Conservation (phyloP, 192 early-diverging fungal species). For the Umbelopsis isabellina region DNA sequence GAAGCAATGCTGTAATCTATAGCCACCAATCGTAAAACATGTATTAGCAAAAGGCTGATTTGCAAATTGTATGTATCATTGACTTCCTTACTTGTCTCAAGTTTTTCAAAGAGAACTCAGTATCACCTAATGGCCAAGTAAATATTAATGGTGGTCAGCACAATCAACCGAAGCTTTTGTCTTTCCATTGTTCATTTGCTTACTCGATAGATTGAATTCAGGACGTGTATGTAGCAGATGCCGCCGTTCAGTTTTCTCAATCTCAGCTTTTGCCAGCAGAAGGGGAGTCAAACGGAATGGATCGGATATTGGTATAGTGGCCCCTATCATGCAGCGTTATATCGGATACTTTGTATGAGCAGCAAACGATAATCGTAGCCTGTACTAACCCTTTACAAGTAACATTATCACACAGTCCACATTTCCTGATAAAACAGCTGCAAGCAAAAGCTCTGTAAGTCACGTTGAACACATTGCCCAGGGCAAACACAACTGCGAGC, state of each 20-base stretch:
- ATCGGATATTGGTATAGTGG: constrained; percentile 38
- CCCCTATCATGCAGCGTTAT: constrained; percentile 20
- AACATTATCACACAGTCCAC: constrained; percentile 37
- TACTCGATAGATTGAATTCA: not conserved
- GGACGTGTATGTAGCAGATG: not conserved
- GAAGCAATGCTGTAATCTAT: constrained; percentile 6
- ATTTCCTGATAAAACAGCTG: constrained; percentile 41
- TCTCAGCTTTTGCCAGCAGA: constrained; percentile 32
- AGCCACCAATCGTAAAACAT: not conserved
- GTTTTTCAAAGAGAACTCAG: constrained; percentile 7
- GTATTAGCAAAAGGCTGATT: not conserved
- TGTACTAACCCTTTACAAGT: constrained; percentile 26
- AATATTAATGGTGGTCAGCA: constrained; percentile 2
- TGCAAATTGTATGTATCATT: not conserved
- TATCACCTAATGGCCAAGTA: not conserved
- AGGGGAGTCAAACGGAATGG: constrained; percentile 42
- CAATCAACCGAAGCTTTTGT: not conserved
- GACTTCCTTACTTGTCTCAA: not conserved
- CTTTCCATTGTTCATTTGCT: not conserved
- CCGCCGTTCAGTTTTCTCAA: constrained; percentile 10
- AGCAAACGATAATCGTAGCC: not conserved
- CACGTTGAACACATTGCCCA: no score
- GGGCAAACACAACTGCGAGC: not conserved
- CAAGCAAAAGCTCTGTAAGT: not conserved
- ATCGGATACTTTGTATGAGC: not conserved